A percentile compares a stretch with the other conserved stretches of the same genome.
phyloP scores from a whole-genome alignment of 2,329 filamentous ascomycete genomes.

The Sclerotinia sclerotiorum region DNA sequence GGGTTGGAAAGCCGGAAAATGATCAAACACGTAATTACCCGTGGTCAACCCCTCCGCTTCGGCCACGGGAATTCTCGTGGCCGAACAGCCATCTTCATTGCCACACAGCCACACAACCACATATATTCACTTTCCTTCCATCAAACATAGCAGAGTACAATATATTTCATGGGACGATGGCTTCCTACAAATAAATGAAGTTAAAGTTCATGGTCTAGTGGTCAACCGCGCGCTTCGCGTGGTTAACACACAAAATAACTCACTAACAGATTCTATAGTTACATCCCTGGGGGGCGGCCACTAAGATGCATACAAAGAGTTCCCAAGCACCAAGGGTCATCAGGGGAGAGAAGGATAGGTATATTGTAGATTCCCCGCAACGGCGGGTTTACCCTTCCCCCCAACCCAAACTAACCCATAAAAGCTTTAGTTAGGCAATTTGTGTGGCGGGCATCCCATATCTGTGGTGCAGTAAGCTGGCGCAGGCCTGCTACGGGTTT shows the following conservation, averaged over 20 bases:
- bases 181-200: background rate
- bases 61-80: background rate
- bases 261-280: slow-evolving; percentile 1
- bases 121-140: background rate
- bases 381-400: background rate
- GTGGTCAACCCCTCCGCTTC: background rate
- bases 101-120: background rate
- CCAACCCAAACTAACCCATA: background rate
- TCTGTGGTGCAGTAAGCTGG: slow-evolving; percentile 17
- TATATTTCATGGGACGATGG: background rate
- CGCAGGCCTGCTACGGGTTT: slow-evolving; percentile 13
- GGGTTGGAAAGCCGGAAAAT: background rate
- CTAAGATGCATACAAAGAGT: slow-evolving; percentile 5
- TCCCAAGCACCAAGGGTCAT: background rate
- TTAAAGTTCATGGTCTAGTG: slow-evolving; percentile 19
- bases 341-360: slow-evolving; percentile 6
- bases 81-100: background rate
- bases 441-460: background rate
- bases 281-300: slow-evolving; percentile 13
- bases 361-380: background rate
- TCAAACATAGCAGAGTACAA: background rate
- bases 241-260: too few relatives aligned
- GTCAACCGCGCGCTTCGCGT: slow-evolving; percentile 3
- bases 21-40: background rate
- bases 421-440: slow-evolving; percentile 20